Evolutionary conservation across 2,329 filamentous ascomycete species (phyloP), one percentile per base, ranked within the genome.

Genomic region (Ceratocystis colombiana): DNA sequence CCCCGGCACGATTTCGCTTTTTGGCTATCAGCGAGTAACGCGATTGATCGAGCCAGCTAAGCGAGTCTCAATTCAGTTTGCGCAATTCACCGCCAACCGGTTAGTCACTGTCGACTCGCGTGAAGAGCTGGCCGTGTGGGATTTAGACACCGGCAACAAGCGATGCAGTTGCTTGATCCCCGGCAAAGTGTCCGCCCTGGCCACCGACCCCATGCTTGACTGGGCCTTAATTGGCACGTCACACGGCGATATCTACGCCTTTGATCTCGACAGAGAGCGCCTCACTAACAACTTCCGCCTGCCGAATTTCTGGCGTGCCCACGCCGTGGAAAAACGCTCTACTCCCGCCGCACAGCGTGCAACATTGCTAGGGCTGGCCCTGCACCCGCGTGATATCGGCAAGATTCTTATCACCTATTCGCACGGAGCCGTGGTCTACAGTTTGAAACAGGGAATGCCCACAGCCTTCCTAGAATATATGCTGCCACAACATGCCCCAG

Each of bases 321-420:
- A 82, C 68, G 88, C 90, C 70, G 85, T 89, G 0, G 83, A 82
- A 66, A 83, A 86, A 8, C 81, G 85, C 62, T 53, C 45, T 12
- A 76, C 77, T 6, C 67, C 67, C 17, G 64, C 67, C 15, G 64
- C 64, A 3, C 64, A 66, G 46, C 28, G 67, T 5, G 74, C 76
- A 7, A 75, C 86, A 10, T 79, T 97, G 44, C 82, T 96, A 20
- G 88, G 87, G 17, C 78, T 99, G 72, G 84, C 90, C 68, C 81
- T 97, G 71, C 94, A 97, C 72, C 92, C 94, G 1, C 83, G 91
- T 71, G 94, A 99, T 73, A 89, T 97, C 70, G 94, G 94, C 3
- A 91, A 90, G 72, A 79, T 99, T 30, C 77, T 99, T 67, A 88
- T 99, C 67, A 92, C 88, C n/a, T 99, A 97, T 74, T 84, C 84